phyloP scores from a whole-genome alignment of 306 rosid species.

The Dalbergia cultrata region DNA sequence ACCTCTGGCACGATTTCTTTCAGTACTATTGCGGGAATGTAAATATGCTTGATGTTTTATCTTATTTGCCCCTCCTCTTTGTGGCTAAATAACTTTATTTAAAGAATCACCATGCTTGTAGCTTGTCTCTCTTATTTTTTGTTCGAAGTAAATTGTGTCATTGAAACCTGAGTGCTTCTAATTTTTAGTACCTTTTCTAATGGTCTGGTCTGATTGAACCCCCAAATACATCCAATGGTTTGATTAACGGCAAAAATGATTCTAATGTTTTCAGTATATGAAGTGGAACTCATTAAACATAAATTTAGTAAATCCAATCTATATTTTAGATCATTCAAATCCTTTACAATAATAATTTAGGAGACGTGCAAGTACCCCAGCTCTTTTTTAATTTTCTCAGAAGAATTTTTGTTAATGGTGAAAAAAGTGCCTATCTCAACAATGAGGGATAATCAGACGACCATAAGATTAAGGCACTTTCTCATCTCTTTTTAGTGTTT shows the following conservation, averaged over 20 bases:
- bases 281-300: no score
- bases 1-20: constrained; percentile 18
- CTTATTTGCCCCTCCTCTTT: constrained; percentile 7
- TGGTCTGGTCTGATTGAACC: neutral
- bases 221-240: neutral
- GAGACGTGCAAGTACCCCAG: no score
- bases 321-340: no score
- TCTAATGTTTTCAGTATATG: neutral
- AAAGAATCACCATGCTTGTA: constrained; percentile 28
- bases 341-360: no score
- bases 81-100: constrained; percentile 25
- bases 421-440: no score
- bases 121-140: no score
- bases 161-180: neutral
- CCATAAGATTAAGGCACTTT: no score
- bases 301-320: no score
- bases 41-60: constrained; percentile 39
- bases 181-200: neutral
- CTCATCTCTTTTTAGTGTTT: no score
- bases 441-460: no score
- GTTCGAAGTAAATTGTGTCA: constrained; percentile 15
- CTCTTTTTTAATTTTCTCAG: no score
- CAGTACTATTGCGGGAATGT: constrained; percentile 46
- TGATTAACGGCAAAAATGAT: neutral
- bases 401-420: no score